Evolutionary conservation across 1,284 basidiomycete genomes (phyloP).

Genomic region (Pseudomicrostroma phylloplanum): DNA sequence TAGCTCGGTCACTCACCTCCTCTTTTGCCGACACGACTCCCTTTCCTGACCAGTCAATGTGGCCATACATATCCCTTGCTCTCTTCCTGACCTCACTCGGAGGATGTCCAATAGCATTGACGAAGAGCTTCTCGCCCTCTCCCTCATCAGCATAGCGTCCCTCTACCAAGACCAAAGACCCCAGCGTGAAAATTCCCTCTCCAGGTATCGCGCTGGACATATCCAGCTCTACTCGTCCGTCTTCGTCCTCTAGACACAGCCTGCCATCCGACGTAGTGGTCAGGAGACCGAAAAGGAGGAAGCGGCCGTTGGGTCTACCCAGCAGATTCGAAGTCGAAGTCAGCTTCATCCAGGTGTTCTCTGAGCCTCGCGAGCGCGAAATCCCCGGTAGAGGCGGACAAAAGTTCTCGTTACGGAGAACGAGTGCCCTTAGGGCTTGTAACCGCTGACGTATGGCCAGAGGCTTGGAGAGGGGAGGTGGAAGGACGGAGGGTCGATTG

Average conservation of each 20-base stretch:
- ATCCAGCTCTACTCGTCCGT: constrained; percentile 83
- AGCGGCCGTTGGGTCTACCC: constrained; percentile 80
- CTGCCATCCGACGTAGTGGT: constrained; percentile 80
- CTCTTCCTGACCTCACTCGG: constrained; percentile 55
- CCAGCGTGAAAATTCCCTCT: constrained; percentile 94
- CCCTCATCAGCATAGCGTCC: constrained; percentile 86
- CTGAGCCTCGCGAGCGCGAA: constrained; percentile 12
- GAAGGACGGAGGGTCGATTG: constrained; percentile 21
- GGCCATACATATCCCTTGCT: constrained; percentile 52
- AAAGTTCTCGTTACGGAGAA: constrained; percentile 48
- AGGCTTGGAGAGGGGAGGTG: constrained; percentile 26
- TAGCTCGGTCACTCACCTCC: constrained; percentile 60
- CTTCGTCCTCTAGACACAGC: constrained; percentile 85
- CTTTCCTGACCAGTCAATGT: constrained; percentile 89
- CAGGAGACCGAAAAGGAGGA: constrained; percentile 89
- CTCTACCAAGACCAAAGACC: constrained; percentile 87
- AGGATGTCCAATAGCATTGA: constrained; percentile 92
- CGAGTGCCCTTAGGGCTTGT: constrained; percentile 34
- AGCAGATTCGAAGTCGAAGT: constrained; percentile 93
- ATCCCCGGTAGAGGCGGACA: constrained; percentile 36
- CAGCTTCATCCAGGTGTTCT: constrained; percentile 57
- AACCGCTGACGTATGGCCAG: constrained; percentile 33
- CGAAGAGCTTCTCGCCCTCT: constrained; percentile 64
- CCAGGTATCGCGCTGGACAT: constrained; percentile 76
- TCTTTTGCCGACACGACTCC: constrained; percentile 86